Evolutionary conservation across 108 stramenopile species (phyloP), one percentile per base, ranked within the genome.

Genomic region (Skeletonema grethae): DNA sequence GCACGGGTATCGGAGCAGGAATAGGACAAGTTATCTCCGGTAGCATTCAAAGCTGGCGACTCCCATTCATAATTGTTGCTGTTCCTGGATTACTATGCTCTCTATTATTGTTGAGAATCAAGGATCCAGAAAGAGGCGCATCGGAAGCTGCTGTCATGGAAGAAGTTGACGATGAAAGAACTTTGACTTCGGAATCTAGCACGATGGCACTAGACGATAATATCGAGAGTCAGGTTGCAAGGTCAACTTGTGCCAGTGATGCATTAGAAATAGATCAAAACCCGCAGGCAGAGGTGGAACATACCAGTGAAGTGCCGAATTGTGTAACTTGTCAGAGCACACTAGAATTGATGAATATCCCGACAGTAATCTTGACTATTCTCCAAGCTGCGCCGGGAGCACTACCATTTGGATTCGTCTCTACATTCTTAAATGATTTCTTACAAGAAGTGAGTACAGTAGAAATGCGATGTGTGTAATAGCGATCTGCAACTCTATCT

Each of bases 361-460:
- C 79, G 61, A 76, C 84, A 39, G 84, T 83, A 3, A 4, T 77
- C 24, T 61, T 85, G 10, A 63, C 73, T 11, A 75, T 87, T 35
- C 63, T 82, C 22, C 87, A 87, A 64, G 87, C 79, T 13, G 65
- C 82, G 6, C 86, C 86, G 31, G 76, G 73, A 13, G 75, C 75
- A 43, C 29, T 85, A 20, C 87, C 84, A 9, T 87, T 84, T 78
- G 84, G 84, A 20, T 68, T 87, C 24, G 67, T 72, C 13, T 62
- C 70, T 45, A 73, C 79, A 28, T 87, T 83, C 38, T 60, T 87
- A 24, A 85, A 83, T 71, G 86, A 87, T 60, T 87, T 64, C 67
- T 57, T 87, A 2, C 65, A 68, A 12, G 43, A 83, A 63, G 73
- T 53, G 50, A 53, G 50, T 53, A 24, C 25, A 28, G 25, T 28